phyloP scores from a whole-genome alignment of 192 early-diverging fungal species.

The Lobulomyces angularis region DNA sequence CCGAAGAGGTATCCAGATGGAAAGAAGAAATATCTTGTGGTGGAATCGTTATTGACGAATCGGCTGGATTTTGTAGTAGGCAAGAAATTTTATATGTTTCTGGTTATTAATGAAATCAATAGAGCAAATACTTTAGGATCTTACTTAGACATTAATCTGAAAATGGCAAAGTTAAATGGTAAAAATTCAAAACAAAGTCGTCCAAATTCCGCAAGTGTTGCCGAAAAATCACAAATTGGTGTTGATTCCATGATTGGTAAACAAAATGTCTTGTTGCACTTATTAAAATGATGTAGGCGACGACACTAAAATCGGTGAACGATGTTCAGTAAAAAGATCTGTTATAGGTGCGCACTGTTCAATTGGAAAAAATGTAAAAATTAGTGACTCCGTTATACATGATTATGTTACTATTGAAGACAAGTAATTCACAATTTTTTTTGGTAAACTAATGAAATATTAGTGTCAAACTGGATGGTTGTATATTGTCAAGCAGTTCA shows the following conservation, averaged over 20 bases:
- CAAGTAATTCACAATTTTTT: slow-evolving; percentile 26
- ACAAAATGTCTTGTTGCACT: no score
- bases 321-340: slow-evolving; percentile 85
- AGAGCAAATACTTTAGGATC: background rate
- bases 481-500: slow-evolving; percentile 70
- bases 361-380: slow-evolving; percentile 95
- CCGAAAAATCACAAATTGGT: slow-evolving; percentile 44
- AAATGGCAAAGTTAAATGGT: slow-evolving; percentile 21
- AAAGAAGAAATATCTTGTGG: no score
- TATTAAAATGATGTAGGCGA: no score
- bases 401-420: slow-evolving; percentile 90
- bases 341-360: slow-evolving; percentile 83
- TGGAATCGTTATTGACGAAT: no score
- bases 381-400: slow-evolving; percentile 91
- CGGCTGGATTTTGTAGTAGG: no score
- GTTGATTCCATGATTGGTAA: slow-evolving; percentile 79
- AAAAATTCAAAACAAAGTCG: slow-evolving; percentile 19
- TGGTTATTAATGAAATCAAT: no score
- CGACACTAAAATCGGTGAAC: slow-evolving; percentile 76
- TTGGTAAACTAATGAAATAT: background rate
- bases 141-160: background rate
- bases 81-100: no score
- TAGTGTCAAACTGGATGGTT: slow-evolving; percentile 77
- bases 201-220: no score
- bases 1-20: no score